Evolutionary conservation across 352 stramenopile genomes (phyloP), one percentile per base, ranked within the genome.

Genomic region (Aphanomyces invadans): DNA sequence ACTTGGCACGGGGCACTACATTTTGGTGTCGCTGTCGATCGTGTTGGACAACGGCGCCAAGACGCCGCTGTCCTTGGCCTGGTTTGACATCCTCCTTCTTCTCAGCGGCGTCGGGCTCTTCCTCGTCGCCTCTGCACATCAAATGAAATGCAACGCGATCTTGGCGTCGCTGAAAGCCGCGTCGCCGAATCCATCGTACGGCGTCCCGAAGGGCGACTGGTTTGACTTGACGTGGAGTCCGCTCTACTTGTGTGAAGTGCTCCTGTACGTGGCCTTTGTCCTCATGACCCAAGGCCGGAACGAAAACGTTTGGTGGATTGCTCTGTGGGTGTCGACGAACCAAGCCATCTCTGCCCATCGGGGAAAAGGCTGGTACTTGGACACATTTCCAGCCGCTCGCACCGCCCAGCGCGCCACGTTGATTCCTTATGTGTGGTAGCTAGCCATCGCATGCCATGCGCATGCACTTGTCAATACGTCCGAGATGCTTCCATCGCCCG

Each of bases 1-100:
- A 11, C 60, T 67, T 25, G 60, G 60, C 49, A 51, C 38, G 7
- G 39, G 60, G 12, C 60, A 67, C 31, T 67, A 67, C 49, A 49
- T 67, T 5, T n/a, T 67, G 4, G 60, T 67, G n/a, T 60, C 60
- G 23, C 31, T 67, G 17, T 67, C 60, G 29, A 57, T 67, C 49
- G 46, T 67, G 10, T 23, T 67, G 25, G 60, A 67, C 60, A n/a
- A 49, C 17, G 29, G 26, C 12, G 60, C 60, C 15, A 11, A 19
- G 17, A 3, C 11, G 10, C 33, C 32, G 0, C 10, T 51, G 19
- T 39, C 26, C 9, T 19, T 44, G 10, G 4, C 7, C 17, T 32
- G 17, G 49, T 21, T 57, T 9, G 49, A 57, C 29, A 33, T 57
- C 7, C 12, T 32, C 4, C 21, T 39, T 5, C 12, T 57, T 15